A percentile compares a stretch with the other conserved stretches of the same genome.
Conservation (phyloP, 2,329 filamentous ascomycete species). For the Leptographium procerum region DNA sequence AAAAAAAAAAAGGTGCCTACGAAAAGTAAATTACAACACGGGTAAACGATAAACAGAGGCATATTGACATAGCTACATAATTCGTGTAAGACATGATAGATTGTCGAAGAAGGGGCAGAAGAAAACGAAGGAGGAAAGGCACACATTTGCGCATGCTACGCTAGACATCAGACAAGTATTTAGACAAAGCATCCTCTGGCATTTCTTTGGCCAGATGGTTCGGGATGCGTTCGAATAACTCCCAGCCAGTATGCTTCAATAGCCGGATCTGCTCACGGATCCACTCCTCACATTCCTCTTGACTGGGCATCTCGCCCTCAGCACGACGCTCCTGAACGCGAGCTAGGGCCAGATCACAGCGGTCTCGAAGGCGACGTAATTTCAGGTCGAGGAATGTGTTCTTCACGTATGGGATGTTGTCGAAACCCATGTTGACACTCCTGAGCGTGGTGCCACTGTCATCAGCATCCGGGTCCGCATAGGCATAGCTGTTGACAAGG, state of each 20-base stretch:
- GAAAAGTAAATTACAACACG: background rate
- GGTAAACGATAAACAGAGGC: background rate
- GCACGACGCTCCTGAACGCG: conserved; percentile 3
- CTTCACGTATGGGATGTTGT: conserved; percentile 6
- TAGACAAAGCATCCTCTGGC: background rate
- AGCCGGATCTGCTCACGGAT: conserved; percentile 6
- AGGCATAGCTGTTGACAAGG: conserved; percentile 11
- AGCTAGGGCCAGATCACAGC: conserved; percentile 4
- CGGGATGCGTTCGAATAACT: conserved; percentile 4
- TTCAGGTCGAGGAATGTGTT: conserved; percentile 9
- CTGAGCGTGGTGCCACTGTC: conserved; percentile 9
- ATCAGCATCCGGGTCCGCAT: conserved; percentile 8
- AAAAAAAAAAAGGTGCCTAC: background rate
- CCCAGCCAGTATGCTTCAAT: conserved; percentile 8
- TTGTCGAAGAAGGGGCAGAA: background rate
- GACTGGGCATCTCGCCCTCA: background rate
- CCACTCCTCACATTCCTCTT: conserved; percentile 8
- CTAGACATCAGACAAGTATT: conserved; percentile 1
- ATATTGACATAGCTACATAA: background rate
- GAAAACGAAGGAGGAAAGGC: background rate
- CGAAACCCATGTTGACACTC: conserved; percentile 6
- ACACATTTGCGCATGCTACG: background rate
- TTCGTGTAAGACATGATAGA: background rate
- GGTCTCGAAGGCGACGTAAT: conserved; percentile 7
- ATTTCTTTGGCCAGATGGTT: conserved; percentile 1